Evolutionary conservation across 2,329 filamentous ascomycete species (phyloP), one percentile per base, ranked within the genome.

Genomic region (Sporothrix brunneoviolacea): DNA sequence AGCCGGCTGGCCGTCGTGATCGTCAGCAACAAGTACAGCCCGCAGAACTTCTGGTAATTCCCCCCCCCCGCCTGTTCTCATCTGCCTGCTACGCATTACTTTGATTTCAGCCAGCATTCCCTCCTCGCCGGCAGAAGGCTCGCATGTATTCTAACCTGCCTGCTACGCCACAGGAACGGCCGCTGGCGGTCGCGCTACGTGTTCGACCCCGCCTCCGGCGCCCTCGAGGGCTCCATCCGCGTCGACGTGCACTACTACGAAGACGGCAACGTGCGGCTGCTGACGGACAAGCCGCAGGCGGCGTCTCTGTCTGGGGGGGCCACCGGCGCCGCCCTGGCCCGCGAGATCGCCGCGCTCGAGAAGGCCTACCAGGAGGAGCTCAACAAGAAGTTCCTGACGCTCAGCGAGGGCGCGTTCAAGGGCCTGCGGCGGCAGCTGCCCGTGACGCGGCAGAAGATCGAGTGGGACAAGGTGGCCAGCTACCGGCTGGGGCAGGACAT

Each of bases 231-330:
- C 60, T 82, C 77, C 53, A 83, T 97, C 68, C 89, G 91, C 67
- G 88, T 96, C 48, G 91, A 97, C 60, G 91, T 98, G 46, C 93
- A 98, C 75, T 98, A 98, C 77, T 98, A 98, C 73, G 93, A 98
- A 71, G 94, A 98, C 65, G 93, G 93, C 55, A 98, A 98, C 65
- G 93, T 98, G 52, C 86, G 93, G 3, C 79, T 98, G 53, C 77
- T 91, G 56, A 96, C 93, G n/a, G 84, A 80, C 62, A 96, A 96
- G 71, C 74, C 85, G 10, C 66, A 91, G 12, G 75, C 75, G 1
- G 66, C 79, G 3, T 79, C 78, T 8, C 67, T 87, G n/a, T 68
- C 81, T n/a, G n/a, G n/a, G 1, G 82, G 78, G 8, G 75, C 74
- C 35, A 80, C 77, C 3, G 84, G 82, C 7, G 77, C 79, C 0